Base-by-base conservation (phyloP, 768 basidiomycete genomes). In the Serendipita sp. region DNA sequence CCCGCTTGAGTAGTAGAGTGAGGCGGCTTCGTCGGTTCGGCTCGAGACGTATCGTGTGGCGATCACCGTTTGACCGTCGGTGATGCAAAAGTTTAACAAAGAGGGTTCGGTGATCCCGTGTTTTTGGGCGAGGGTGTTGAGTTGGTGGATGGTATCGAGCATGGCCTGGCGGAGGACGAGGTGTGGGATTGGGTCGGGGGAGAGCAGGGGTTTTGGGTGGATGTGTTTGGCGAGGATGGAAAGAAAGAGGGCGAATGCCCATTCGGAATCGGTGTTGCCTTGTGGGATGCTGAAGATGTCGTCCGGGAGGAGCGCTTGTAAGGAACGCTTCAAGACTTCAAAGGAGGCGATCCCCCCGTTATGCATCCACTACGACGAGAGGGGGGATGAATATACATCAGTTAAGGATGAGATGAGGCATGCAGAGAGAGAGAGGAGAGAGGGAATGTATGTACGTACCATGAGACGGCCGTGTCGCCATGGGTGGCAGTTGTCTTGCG, bases 191-290 rank as follows among this genome's bases (percentile, higher is more conserved):
- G 78, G 78, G 53, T 58, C 53, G n/a, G 45, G 45, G 26, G n/a
- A 20, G 45, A 28, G 26, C 88, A 69, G 86, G 79, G 2, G 88
- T 82, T 69, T 94, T 82, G 45, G 86, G 85, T 26, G 94, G 80
- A 91, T 94, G 68, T 9, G 42, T 34, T 11, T 51, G 13, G 26
- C 14, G 7, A 44, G n/a, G 2, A 50, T n/a, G 20, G 93, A 90
- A 31, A 98, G 73, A 71, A 94, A 88, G 60, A 95, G 74, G 5
- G 90, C 93, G 70, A 98, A 99, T 3, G 90, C 86, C 93, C 94
- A 97, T 77, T 99, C 94, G 2, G 91, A 94, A 73, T 99, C 95
- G 28, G 96, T 98, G 69, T 97, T 94, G 61, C 96, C 96, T 63
- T 88, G 84, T 1, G 94, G 92, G 67, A 82, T 79, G 61, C 89